These are phyloP conservation scores for Coemansia sp. DNA, from an alignment of 192 early-diverging fungal species.

Conservation along the genomic window DNA sequence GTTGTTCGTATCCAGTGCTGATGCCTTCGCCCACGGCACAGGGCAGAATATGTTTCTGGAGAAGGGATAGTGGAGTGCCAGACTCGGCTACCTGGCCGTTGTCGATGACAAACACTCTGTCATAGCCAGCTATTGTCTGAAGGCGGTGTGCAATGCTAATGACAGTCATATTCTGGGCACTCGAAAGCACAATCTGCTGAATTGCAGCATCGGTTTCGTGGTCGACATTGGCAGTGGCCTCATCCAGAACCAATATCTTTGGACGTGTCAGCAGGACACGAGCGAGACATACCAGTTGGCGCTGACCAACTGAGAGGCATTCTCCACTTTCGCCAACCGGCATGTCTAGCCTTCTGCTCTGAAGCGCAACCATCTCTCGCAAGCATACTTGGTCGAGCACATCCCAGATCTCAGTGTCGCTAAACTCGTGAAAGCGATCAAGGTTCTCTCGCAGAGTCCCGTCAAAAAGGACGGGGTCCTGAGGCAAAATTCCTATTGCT, in stretches of 20 bases:
- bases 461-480: constrained; percentile 71
- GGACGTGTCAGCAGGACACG: constrained; percentile 64
- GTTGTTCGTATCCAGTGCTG: background rate
- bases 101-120: constrained; percentile 59
- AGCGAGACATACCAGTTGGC: constrained; percentile 63
- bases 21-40: background rate
- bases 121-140: constrained; percentile 62
- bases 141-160: constrained; percentile 76
- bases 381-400: constrained; percentile 52
- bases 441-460: constrained; percentile 70
- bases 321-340: constrained; percentile 54
- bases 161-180: constrained; percentile 35
- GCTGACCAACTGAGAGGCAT: constrained; percentile 72
- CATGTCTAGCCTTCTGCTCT: constrained; percentile 44
- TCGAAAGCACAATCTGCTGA: constrained; percentile 58
- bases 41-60: constrained; percentile 10
- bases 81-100: constrained; percentile 37
- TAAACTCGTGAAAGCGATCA: constrained; percentile 57
- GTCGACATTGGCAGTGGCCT: constrained; percentile 67
- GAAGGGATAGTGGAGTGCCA: constrained; percentile 23
- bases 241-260: constrained; percentile 76
- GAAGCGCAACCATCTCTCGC: constrained; percentile 10
- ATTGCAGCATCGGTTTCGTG: constrained; percentile 63
- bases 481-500: constrained; percentile 64
- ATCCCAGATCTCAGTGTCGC: constrained; percentile 70